Evolutionary conservation across 108 stramenopile genomes (phyloP).

Genomic region (Schizochytrium sp.): DNA sequence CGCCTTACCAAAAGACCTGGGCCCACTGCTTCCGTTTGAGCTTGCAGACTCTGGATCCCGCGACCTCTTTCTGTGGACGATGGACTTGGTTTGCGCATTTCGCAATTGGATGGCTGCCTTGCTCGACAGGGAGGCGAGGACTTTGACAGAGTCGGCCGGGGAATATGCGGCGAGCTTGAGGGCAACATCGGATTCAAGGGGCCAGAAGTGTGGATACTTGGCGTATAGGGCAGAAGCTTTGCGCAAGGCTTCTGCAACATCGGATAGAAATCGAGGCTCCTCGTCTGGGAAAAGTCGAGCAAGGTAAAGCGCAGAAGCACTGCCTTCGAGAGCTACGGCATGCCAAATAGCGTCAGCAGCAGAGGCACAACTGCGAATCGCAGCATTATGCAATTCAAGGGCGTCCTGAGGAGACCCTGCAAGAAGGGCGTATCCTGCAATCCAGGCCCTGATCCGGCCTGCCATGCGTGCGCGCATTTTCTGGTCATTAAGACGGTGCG

Average conservation of each 20-base stretch:
- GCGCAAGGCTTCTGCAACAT: neutral
- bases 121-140: neutral
- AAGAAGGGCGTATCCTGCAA: neutral
- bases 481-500: neutral
- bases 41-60: neutral
- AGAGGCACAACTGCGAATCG: neutral
- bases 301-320: neutral
- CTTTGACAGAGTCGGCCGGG: neutral
- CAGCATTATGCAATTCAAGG: neutral
- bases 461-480: neutral
- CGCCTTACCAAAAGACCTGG: too few species aligned
- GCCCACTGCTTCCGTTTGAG: neutral
- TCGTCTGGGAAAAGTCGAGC: neutral
- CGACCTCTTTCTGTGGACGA: neutral
- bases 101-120: neutral
- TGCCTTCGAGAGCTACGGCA: neutral
- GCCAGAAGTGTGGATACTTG: neutral
- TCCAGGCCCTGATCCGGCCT: neutral
- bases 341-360: neutral
- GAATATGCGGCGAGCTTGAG: neutral
- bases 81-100: neutral
- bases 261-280: neutral
- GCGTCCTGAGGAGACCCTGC: constrained; percentile 9
- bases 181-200: neutral
- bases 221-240: neutral